These are phyloP conservation scores for Leptodermis oblonga DNA, from an alignment of 257 asterid species.

Conservation along the genomic window DNA sequence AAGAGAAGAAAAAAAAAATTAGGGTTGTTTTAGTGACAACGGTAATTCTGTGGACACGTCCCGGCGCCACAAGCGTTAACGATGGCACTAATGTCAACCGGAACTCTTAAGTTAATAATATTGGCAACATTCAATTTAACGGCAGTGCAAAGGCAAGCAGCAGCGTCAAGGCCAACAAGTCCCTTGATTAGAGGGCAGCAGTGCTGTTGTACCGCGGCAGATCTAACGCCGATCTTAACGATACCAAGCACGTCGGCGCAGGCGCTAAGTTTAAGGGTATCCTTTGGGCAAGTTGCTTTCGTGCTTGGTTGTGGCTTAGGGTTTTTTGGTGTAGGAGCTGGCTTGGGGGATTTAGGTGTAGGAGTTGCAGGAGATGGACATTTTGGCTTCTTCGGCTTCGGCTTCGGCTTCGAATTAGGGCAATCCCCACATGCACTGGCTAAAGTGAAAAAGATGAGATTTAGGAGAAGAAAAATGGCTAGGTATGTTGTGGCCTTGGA, in stretches of 20 bases:
- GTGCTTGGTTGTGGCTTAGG: not conserved
- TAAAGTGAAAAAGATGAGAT: slow-evolving; percentile 41
- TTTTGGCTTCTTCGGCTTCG: slow-evolving; percentile 18
- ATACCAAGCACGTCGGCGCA: slow-evolving; percentile 49
- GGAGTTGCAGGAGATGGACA: not conserved
- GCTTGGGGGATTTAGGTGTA: not conserved
- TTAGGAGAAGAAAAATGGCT: slow-evolving; percentile 42
- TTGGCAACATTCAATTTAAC: not conserved
- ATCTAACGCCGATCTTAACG: slow-evolving; percentile 25
- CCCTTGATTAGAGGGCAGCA: slow-evolving; percentile 32
- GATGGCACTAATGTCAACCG: not conserved
- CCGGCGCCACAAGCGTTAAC: not conserved
- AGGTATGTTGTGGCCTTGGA: slow-evolving; percentile 30
- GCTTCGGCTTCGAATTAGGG: not conserved
- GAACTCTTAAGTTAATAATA: not conserved
- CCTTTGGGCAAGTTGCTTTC: slow-evolving; percentile 39
- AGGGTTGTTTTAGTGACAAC: not conserved
- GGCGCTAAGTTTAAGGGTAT: slow-evolving; percentile 45
- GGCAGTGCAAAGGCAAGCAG: slow-evolving; percentile 3
- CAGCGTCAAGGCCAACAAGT: not conserved
- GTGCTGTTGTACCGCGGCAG: slow-evolving; percentile 15
- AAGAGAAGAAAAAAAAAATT: not conserved
- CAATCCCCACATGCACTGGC: slow-evolving; percentile 46
- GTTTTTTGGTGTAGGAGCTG: not conserved
- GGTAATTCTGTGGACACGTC: not conserved